A percentile compares a stretch with the other conserved stretches of the same genome.
Evolutionary conservation across 768 basidiomycete genomes (phyloP).

Genomic region (Mrakia gelida): DNA sequence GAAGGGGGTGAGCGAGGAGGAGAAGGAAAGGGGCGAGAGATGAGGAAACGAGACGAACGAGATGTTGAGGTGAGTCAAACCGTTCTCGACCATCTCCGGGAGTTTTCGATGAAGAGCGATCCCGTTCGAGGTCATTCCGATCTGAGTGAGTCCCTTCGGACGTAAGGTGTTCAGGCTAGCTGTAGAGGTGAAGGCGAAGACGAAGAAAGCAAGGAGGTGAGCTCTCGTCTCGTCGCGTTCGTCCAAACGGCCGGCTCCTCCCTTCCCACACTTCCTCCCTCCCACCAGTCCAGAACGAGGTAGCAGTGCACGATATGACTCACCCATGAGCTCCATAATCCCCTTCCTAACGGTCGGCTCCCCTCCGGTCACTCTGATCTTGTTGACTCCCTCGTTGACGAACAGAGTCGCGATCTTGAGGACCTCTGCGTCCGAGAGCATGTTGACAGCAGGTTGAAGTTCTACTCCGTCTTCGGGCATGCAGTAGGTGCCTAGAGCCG

Average conservation of each 20-base stretch:
- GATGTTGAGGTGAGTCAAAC: slow-evolving; percentile 68
- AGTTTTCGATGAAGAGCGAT: slow-evolving; percentile 66
- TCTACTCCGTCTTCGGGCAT: slow-evolving; percentile 80
- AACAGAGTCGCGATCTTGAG: slow-evolving; percentile 69
- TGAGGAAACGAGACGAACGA: slow-evolving; percentile 49
- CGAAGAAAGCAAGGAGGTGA: background rate
- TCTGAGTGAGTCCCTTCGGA: slow-evolving; percentile 59
- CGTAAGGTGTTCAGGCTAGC: slow-evolving; percentile 62
- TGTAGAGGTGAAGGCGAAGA: slow-evolving; percentile 38
- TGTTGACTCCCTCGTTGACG: slow-evolving; percentile 73
- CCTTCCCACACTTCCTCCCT: background rate
- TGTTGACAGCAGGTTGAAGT: slow-evolving; percentile 62
- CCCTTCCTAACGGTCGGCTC: slow-evolving; percentile 81
- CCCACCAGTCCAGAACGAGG: background rate
- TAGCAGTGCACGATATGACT: slow-evolving; percentile 33
- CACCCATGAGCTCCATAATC: slow-evolving; percentile 64
- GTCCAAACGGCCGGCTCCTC: background rate
- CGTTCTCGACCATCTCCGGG: slow-evolving; percentile 62
- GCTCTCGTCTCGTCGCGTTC: background rate
- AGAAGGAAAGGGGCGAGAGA: too few relatives aligned
- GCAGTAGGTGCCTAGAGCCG: slow-evolving; percentile 73
- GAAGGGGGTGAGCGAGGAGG: background rate
- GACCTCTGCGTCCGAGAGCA: slow-evolving; percentile 72
- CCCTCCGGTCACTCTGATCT: slow-evolving; percentile 82
- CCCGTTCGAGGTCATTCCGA: slow-evolving; percentile 84